Evolutionary conservation across 441 rosid genomes (phyloP), one percentile per base, ranked within the genome.

Genomic region (Erysimum pusillum): DNA sequence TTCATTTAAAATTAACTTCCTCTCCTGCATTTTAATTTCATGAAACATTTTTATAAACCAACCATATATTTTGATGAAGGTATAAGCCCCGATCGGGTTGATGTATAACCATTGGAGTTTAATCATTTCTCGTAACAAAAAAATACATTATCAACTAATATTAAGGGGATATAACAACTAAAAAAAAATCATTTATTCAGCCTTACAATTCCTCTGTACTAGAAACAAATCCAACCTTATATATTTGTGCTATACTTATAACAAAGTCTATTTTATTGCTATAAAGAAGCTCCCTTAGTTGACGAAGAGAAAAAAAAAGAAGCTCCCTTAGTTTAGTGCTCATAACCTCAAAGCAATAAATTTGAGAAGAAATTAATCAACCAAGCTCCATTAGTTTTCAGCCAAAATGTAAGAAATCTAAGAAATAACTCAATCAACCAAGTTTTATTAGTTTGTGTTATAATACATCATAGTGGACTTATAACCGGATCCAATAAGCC

Each of bases 11-110:
- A 4, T 41, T 15, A 56, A 69, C 63, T 63, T 76, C 60, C 52
- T 42, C 71, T 71, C 46, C 76, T 76, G 76, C 72, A 46, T 56
- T 56, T 63, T 17, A 9, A 18, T 36, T 44, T 39, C 66, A 63
- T n/a, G 65, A 54, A 62, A 63, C 76, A 45, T 38, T 53, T 42
- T 56, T 4, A 68, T 35, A 7, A 4, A 44, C 63, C 60, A 63
- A 32, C 17, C 56, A 54, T 22, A 41, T 60, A 59, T 59, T 18
- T 67, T 49, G 54, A 58, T 38, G 45, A 28, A 67, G 9, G 35
- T 45, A 56, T 10, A 8, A 51, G 14, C 18, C 15, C 39, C 20
- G 10, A 61, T 11, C 49, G 2, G 32, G 14, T 7, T 44, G 64
- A 7, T 45, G 45, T 49, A 61, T 51, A 64, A 22, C 9, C 71